A percentile compares a stretch with the other conserved stretches of the same genome.
These are phyloP conservation scores for Hortaea werneckii DNA, from an alignment of 2,329 filamentous ascomycete species.

Conservation along the genomic window DNA sequence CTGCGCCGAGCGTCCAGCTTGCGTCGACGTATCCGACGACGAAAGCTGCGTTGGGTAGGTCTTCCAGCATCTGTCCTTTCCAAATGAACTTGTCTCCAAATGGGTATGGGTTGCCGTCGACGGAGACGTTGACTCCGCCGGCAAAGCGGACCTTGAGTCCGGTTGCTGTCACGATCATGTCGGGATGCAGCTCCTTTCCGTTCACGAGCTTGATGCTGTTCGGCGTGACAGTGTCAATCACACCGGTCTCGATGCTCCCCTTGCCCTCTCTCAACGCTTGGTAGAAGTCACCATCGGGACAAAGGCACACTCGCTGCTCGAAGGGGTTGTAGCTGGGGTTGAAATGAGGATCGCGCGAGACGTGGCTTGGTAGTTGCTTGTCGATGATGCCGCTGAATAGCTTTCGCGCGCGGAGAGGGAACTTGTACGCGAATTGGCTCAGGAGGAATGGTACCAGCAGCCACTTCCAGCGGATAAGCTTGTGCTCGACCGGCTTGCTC, in stretches of 20 bases:
- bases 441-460: slow-evolving; percentile 26
- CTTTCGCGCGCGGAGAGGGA: slow-evolving; percentile 20
- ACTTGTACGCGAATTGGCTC: slow-evolving; percentile 23
- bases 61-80: slow-evolving; percentile 52
- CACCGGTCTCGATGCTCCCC: slow-evolving; percentile 45
- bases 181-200: slow-evolving; percentile 40
- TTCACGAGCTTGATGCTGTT: slow-evolving; percentile 38
- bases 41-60: slow-evolving; percentile 50
- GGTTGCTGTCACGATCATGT: slow-evolving; percentile 57
- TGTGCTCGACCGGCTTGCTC: slow-evolving; percentile 17
- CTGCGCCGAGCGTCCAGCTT: slow-evolving; percentile 50
- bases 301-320: slow-evolving; percentile 67
- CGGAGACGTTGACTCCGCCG: slow-evolving; percentile 35
- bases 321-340: slow-evolving; percentile 42
- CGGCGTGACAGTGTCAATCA: slow-evolving; percentile 41
- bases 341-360: slow-evolving; percentile 32
- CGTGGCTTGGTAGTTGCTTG: slow-evolving; percentile 36
- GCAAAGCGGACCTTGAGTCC: slow-evolving; percentile 49
- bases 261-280: slow-evolving; percentile 40
- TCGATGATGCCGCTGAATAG: slow-evolving; percentile 35
- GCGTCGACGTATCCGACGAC: slow-evolving; percentile 52
- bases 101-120: slow-evolving; percentile 42
- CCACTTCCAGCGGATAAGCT: slow-evolving; percentile 27
- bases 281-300: slow-evolving; percentile 52
- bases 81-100: slow-evolving; percentile 46